phyloP scores from a whole-genome alignment of 352 stramenopile species.

The Thraustochytrium striatum region DNA sequence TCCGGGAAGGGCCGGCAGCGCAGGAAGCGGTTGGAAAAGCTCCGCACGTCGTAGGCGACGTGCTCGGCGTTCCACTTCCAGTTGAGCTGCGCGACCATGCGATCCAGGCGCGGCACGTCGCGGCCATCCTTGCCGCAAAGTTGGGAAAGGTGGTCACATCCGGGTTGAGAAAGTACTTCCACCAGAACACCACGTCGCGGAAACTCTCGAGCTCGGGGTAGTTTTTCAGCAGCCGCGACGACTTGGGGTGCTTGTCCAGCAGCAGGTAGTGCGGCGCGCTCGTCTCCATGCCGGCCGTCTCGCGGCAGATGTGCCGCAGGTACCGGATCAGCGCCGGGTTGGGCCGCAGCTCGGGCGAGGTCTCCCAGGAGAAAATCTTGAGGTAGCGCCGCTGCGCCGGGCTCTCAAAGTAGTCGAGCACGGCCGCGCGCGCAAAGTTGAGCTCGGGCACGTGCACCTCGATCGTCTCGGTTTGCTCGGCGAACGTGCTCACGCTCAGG shows the following conservation, averaged over 20 bases:
- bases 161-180: slow-evolving; percentile 54
- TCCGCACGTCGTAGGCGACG: slow-evolving; percentile 33
- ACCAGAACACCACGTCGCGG: slow-evolving; percentile 53
- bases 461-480: slow-evolving; percentile 50
- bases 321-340: slow-evolving; percentile 41
- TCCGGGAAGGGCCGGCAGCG: slow-evolving; percentile 46
- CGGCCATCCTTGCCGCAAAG: slow-evolving; percentile 14
- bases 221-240: slow-evolving; percentile 50
- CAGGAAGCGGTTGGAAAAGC: slow-evolving; percentile 34
- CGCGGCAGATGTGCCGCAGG: slow-evolving; percentile 41
- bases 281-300: slow-evolving; percentile 19
- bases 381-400: slow-evolving; percentile 35
- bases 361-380: slow-evolving; percentile 54
- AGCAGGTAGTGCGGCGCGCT: slow-evolving; percentile 35
- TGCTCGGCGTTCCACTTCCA: slow-evolving; percentile 42
- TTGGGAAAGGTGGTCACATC: slow-evolving; percentile 51
- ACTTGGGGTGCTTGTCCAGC: slow-evolving; percentile 10
- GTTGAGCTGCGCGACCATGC: slow-evolving; percentile 45
- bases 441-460: slow-evolving; percentile 50
- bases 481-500: slow-evolving; percentile 50
- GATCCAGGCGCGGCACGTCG: slow-evolving; percentile 10
- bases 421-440: slow-evolving; percentile 35
- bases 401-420: slow-evolving; percentile 53
- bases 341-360: slow-evolving; percentile 7
- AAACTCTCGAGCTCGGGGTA: slow-evolving; percentile 52